Conservation (phyloP, 352 stramenopile genomes). For the Phytopythium oedochilum region DNA sequence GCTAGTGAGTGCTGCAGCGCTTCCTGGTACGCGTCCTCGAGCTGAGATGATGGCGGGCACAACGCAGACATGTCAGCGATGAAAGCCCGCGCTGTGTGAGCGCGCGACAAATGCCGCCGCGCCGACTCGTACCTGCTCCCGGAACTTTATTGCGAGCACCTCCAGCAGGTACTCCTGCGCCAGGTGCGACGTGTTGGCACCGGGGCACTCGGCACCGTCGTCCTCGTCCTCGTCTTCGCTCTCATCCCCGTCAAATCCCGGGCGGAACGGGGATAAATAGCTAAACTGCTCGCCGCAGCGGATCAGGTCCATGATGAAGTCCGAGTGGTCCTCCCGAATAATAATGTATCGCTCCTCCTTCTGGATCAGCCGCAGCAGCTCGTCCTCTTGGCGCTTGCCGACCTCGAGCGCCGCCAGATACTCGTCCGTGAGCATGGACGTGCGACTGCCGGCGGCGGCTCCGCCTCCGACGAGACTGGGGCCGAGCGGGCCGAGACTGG, state of each 20-base stretch:
- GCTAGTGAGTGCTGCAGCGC: slow-evolving; percentile 72
- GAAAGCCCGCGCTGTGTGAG: too few relatives aligned
- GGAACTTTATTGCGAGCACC: slow-evolving; percentile 75
- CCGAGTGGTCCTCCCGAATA: slow-evolving; percentile 74
- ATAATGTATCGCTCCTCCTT: slow-evolving; percentile 83
- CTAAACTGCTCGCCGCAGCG: slow-evolving; percentile 75
- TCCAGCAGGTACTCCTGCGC: slow-evolving; percentile 77
- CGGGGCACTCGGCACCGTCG: slow-evolving; percentile 60
- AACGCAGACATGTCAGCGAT: not conserved
- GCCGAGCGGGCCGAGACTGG: not conserved
- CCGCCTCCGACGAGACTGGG: not conserved
- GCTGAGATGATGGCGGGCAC: slow-evolving; percentile 18
- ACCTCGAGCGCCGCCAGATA: slow-evolving; percentile 62
- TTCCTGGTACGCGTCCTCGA: slow-evolving; percentile 74
- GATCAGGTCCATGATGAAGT: slow-evolving; percentile 81
- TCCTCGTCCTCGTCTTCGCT: slow-evolving; percentile 48
- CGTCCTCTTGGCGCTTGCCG: slow-evolving; percentile 59
- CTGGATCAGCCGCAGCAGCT: slow-evolving; percentile 68
- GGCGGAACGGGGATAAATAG: slow-evolving; percentile 45
- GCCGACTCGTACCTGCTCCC: slow-evolving; percentile 49
- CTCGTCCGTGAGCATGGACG: slow-evolving; percentile 48
- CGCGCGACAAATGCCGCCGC: too few relatives aligned
- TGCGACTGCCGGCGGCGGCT: slow-evolving; percentile 9
- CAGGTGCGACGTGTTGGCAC: slow-evolving; percentile 69
- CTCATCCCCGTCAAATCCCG: slow-evolving; percentile 33